Conservation (phyloP, 306 rosid species). For the Gynostemma pentaphyllum region DNA sequence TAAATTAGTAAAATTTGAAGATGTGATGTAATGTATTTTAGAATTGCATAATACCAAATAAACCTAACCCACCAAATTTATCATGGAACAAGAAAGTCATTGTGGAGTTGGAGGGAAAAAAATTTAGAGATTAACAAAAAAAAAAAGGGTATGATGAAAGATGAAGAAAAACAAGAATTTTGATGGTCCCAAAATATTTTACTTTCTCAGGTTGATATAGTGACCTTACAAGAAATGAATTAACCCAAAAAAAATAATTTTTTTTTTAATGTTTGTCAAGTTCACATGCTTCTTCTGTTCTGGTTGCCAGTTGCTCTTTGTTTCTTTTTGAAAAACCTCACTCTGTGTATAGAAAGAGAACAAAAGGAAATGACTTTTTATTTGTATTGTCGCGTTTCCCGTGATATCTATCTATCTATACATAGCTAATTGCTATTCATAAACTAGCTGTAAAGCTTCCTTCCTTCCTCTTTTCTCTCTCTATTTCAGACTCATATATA, state of each 20-base stretch:
- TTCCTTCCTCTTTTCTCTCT: background rate
- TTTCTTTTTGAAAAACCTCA: background rate
- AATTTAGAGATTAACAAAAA: no score
- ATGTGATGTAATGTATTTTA: no score
- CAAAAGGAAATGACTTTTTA: slow-evolving; percentile 13
- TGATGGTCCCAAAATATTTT: slow-evolving; percentile 17
- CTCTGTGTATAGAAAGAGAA: background rate
- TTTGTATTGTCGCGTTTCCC: slow-evolving; percentile 9
- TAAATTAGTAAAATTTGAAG: no score
- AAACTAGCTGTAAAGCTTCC: slow-evolving; percentile 31
- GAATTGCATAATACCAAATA: no score
- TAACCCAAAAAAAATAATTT: no score
- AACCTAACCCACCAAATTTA: no score
- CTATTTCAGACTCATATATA: background rate
- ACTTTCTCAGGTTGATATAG: background rate
- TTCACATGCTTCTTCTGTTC: slow-evolving; percentile 6
- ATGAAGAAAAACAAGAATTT: background rate
- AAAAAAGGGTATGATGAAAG: no score
- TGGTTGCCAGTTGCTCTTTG: slow-evolving; percentile 4
- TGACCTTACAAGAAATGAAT: slow-evolving; percentile 9
- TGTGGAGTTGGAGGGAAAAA: slow-evolving; percentile 24
- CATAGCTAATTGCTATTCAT: slow-evolving; percentile 11
- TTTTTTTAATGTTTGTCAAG: background rate
- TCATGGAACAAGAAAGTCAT: slow-evolving; percentile 15
- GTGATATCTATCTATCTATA: background rate